Conservation (phyloP, 768 basidiomycete species). For the Strobilomyces echinocephalus region DNA sequence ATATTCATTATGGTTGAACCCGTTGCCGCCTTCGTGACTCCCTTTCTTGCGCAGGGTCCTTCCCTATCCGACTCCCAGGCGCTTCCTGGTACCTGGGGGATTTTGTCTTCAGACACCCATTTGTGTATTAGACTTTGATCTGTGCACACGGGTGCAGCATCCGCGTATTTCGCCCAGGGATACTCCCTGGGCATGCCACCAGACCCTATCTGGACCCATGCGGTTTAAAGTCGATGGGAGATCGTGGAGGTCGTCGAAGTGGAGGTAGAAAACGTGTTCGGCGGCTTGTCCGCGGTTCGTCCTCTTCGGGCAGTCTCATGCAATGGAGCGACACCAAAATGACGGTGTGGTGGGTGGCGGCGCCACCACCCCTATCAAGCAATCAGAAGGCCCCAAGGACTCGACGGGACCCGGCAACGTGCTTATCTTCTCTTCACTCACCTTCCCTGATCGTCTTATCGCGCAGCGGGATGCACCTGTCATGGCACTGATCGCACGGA, state of each 20-base stretch:
- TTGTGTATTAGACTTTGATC: not conserved
- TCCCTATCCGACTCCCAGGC: not conserved
- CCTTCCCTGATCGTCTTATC: constrained; percentile 1
- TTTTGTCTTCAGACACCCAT: not conserved
- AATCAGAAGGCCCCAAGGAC: not conserved
- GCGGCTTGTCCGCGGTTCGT: not conserved
- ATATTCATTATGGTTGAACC: too few relatives aligned
- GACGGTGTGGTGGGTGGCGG: not conserved
- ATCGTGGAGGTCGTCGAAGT: not conserved
- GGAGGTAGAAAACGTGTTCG: not conserved
- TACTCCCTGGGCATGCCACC: not conserved
- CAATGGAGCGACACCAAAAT: not conserved
- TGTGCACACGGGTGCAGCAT: constrained; percentile 1
- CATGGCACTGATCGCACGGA: not conserved
- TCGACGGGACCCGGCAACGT: not conserved
- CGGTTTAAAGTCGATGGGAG: constrained; percentile 1
- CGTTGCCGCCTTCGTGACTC: not conserved
- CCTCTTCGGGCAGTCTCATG: not conserved
- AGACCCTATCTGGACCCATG: not conserved
- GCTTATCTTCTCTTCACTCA: not conserved
- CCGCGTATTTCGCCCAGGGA: not conserved
- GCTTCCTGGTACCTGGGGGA: too few relatives aligned
- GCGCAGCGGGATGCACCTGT: not conserved
- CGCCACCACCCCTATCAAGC: not conserved
- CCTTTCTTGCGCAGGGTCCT: not conserved